Percentiles rank a stretch among this genome's conserved stretches.
Evolutionary conservation across 768 basidiomycete genomes (phyloP).

Genomic region (Lactarius tabidus): DNA sequence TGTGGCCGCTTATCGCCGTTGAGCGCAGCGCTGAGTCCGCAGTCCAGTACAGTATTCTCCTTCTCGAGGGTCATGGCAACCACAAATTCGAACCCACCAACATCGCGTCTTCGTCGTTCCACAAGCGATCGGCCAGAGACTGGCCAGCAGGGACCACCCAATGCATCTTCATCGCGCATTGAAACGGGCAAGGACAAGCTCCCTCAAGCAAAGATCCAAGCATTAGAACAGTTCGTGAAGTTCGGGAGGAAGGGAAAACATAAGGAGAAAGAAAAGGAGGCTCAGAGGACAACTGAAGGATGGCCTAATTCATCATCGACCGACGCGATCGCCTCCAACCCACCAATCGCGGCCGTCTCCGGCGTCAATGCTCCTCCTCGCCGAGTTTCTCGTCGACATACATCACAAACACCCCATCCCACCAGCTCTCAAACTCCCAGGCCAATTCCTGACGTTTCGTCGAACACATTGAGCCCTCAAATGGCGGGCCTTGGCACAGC

Average conservation of each 20-base stretch:
- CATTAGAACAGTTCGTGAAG: conserved; percentile 22
- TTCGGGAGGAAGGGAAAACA: conserved; percentile 24
- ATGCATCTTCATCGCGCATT: conserved; percentile 8
- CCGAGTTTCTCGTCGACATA: background rate
- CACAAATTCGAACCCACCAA: background rate
- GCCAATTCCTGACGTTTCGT: background rate
- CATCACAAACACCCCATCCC: background rate
- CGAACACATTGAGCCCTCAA: background rate
- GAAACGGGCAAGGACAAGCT: conserved; percentile 4
- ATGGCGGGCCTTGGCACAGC: background rate
- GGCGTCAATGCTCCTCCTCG: background rate
- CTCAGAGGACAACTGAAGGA: conserved; percentile 7
- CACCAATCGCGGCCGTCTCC: background rate
- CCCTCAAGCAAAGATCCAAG: conserved; percentile 20
- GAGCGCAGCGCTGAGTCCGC: no score
- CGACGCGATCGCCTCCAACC: background rate
- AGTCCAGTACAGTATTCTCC: no score
- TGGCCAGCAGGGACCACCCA: background rate
- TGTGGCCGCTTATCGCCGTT: background rate
- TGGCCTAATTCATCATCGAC: conserved; percentile 26
- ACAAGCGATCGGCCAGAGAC: conserved; percentile 4
- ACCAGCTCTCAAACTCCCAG: background rate
- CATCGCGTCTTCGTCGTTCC: conserved; percentile 13
- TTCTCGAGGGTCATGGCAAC: background rate
- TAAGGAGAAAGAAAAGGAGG: conserved; percentile 10